These are phyloP conservation scores for Leptoxyphium fumago DNA, from an alignment of 2,329 filamentous ascomycete species.

Conservation along the genomic window DNA sequence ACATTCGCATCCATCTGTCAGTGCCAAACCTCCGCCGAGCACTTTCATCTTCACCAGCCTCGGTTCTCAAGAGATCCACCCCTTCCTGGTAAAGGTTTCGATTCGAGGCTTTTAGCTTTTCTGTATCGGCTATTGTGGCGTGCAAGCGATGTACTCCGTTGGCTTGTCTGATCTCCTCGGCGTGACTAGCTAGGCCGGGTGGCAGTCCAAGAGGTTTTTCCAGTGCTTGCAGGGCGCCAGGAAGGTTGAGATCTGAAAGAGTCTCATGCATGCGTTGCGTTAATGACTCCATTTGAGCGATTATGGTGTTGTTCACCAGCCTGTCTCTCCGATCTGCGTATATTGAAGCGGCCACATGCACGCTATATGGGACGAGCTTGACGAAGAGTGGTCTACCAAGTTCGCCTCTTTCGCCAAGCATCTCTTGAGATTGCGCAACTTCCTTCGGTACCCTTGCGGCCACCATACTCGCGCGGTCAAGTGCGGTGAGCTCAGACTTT, in stretches of 20 bases:
- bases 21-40: constrained; percentile 70
- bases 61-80: constrained; percentile 58
- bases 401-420: constrained; percentile 59
- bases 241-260: constrained; percentile 69
- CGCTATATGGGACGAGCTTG: constrained; percentile 86
- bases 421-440: constrained; percentile 63
- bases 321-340: constrained; percentile 85
- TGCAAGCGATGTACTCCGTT: constrained; percentile 68
- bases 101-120: constrained; percentile 74
- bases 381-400: constrained; percentile 78
- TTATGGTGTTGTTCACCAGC: constrained; percentile 76
- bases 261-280: constrained; percentile 67
- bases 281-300: constrained; percentile 68
- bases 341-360: constrained; percentile 87
- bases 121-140: constrained; percentile 72
- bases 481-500: constrained; percentile 71
- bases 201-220: constrained; percentile 90
- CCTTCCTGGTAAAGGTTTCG: constrained; percentile 70
- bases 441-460: constrained; percentile 63
- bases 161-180: constrained; percentile 84
- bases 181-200: constrained; percentile 70
- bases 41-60: constrained; percentile 69
- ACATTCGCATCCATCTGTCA: constrained; percentile 61
- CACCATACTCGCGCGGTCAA: constrained; percentile 86
- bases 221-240: constrained; percentile 81